A percentile compares a stretch with the other conserved stretches of the same genome.
phyloP scores from a whole-genome alignment of 306 rosid genomes.

The Citrullus amarus region DNA sequence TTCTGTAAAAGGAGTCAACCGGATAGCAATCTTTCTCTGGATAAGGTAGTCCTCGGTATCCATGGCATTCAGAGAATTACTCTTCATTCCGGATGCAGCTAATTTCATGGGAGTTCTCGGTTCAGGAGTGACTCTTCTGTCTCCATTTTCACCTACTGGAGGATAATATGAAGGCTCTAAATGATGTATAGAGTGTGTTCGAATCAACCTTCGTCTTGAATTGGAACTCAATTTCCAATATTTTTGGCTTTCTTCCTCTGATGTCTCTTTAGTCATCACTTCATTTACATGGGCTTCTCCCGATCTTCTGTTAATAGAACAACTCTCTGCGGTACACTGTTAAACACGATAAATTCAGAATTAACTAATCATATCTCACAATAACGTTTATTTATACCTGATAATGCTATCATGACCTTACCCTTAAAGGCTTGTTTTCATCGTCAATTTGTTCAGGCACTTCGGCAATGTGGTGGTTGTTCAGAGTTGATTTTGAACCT shows the following conservation, averaged over 20 bases:
- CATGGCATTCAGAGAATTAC: neutral
- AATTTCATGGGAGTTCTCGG: neutral
- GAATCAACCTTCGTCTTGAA: conserved; percentile 15
- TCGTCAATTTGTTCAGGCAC: conserved; percentile 15
- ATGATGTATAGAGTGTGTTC: conserved; percentile 16
- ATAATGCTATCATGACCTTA: conserved; percentile 21
- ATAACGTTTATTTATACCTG: neutral
- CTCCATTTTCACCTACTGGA: neutral
- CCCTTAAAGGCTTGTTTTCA: conserved; percentile 35
- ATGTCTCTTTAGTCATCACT: conserved; percentile 5
- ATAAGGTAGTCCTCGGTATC: neutral
- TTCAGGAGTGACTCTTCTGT: too few species aligned
- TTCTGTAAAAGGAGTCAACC: conserved; percentile 13
- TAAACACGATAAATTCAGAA: conserved; percentile 22
- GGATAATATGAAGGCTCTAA: conserved; percentile 20
- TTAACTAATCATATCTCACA: neutral
- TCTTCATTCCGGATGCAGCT: neutral
- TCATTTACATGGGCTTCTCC: conserved; percentile 19
- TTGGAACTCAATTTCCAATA: conserved; percentile 23
- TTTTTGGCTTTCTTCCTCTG: conserved; percentile 18
- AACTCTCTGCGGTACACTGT: conserved; percentile 16
- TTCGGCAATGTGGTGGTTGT: conserved; percentile 6
- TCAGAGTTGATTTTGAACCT: conserved; percentile 3
- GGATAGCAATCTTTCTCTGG: conserved; percentile 4
- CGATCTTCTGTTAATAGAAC: conserved; percentile 13